Evolutionary conservation across 2,329 filamentous ascomycete species (phyloP), one percentile per base, ranked within the genome.

Genomic region (Aureobasidium sp.): DNA sequence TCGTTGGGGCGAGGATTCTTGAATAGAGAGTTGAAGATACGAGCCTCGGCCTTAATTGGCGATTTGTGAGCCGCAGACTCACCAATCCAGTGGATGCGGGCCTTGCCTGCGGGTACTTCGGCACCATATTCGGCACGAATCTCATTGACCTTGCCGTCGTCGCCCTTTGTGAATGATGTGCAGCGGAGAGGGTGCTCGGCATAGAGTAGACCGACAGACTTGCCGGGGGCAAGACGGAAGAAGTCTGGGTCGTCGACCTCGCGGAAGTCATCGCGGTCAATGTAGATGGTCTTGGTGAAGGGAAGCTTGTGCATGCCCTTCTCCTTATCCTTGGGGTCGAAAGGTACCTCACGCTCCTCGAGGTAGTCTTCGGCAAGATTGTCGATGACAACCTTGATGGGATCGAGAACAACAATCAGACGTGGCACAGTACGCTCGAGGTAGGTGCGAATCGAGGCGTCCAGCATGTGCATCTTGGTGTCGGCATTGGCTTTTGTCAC

Each of bases 321-420:
- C 17, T 79, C 80, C 1, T 88, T 82, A 67, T 92, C 85, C 76
- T 95, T 96, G 27, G 90, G 87, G 20, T 89, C 89, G 76, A 96
- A 96, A 0, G 91, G 90, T 8, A 90, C 78, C 2, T 84, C 82
- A 3, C 93, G 73, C 64, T 88, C 83, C 66, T 85, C 82, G 36
- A 78, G 66, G 63, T 89, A 84, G 57, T 88, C 81, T 60, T 89
- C 87, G 15, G 87, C 82, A 0, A 89, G 80, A 69, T 93, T 89
- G 67, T 94, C 89, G 63, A 97, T 91, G 34, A 90, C 79, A 14
- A 97, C 86, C 37, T 86, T 87, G 49, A 97, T 79, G 0, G 93
- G 93, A 67, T 97, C 91, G 22, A 96, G 82, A 2, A 97, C 85
- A 34, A 97, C 81, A 88, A 95, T 94, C 14, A 97, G 81, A 29